Conservation (phyloP, 2,329 filamentous ascomycete genomes). For the Westerdykella ornata region DNA sequence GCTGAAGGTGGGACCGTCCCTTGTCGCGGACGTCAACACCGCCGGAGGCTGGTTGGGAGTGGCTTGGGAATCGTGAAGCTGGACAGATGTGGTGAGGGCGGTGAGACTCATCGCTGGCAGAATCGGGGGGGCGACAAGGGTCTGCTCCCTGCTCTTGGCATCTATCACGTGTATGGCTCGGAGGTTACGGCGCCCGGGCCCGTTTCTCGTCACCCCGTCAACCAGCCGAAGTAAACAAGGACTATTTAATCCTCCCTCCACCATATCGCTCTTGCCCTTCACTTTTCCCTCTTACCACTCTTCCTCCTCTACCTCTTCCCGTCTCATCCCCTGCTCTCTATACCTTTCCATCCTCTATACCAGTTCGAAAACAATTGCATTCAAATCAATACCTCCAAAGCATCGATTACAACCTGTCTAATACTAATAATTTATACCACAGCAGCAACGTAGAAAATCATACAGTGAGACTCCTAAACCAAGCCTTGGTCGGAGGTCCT, state of each 20-base stretch:
- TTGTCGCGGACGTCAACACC: neutral
- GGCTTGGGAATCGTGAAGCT: neutral
- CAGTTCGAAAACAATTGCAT: conserved; percentile 12
- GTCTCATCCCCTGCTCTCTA: conserved; percentile 8
- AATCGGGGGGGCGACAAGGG: neutral
- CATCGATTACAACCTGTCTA: conserved; percentile 37
- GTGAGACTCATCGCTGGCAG: neutral
- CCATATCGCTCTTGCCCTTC: conserved; percentile 15
- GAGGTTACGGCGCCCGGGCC: too few species aligned
- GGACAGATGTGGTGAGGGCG: neutral
- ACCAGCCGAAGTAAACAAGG: conserved; percentile 30
- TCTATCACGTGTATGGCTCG: too few species aligned
- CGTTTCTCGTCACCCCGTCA: conserved; percentile 21
- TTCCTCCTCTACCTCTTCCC: conserved; percentile 14
- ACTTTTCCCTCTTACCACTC: conserved; percentile 9
- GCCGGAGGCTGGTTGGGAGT: neutral
- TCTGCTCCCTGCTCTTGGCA: neutral
- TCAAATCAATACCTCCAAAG: conserved; percentile 35
- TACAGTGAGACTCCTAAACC: conserved; percentile 18
- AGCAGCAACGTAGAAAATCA: conserved; percentile 24
- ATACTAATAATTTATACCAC: conserved; percentile 33
- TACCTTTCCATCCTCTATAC: conserved; percentile 9
- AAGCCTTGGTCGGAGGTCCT: conserved; percentile 3
- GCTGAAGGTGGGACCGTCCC: neutral
- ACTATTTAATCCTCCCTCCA: conserved; percentile 27